Evolutionary conservation across 345 rosid species (phyloP).

Genomic region (Pistacia atlantica): DNA sequence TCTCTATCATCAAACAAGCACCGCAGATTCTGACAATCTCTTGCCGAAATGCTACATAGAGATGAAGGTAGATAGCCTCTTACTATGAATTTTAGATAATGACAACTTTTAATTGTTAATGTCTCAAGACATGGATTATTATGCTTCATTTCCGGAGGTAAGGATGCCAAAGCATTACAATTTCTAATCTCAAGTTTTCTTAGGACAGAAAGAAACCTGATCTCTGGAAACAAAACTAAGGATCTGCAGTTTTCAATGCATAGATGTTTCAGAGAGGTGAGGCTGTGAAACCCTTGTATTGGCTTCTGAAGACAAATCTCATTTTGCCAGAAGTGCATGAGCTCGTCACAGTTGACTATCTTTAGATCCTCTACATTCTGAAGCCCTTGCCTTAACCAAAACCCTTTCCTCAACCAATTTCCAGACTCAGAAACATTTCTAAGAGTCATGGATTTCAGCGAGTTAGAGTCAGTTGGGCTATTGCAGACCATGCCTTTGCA

Average conservation of each 20-base stretch:
- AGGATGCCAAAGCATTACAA: neutral
- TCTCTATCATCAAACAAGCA: slow-evolving; percentile 2
- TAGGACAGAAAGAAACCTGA: neutral
- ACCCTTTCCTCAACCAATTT: neutral
- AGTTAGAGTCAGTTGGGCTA: neutral
- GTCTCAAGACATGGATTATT: neutral
- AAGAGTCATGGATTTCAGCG: neutral
- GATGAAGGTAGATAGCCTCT: neutral
- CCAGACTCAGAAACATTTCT: neutral
- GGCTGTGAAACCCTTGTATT: neutral
- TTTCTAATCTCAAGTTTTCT: neutral
- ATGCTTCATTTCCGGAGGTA: neutral
- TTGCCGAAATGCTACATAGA: neutral
- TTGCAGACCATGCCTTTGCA: neutral
- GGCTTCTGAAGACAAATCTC: no score
- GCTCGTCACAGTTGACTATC: no score
- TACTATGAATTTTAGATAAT: neutral
- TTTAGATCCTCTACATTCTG: no score
- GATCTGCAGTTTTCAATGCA: neutral
- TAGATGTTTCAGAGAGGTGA: neutral
- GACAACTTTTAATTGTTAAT: neutral
- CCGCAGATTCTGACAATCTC: slow-evolving; percentile 7
- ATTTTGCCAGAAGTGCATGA: no score
- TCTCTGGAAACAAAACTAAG: neutral
- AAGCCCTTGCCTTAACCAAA: no score